Base-by-base conservation (phyloP, 768 basidiomycete species). In the Calocybe indica region DNA sequence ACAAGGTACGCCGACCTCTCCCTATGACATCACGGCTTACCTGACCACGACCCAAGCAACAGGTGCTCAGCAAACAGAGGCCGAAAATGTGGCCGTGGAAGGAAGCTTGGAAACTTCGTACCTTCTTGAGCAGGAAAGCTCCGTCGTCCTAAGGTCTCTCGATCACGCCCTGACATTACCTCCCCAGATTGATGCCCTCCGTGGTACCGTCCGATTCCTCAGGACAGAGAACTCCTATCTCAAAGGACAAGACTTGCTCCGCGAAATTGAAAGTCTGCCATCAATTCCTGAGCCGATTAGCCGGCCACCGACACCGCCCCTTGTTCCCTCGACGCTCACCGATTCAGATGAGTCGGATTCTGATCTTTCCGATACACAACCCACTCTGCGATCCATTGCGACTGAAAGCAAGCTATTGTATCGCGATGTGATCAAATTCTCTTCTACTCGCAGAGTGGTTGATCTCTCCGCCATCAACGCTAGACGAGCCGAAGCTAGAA, bases 211-310 rank as follows among this genome's bases (percentile, higher is more conserved):
- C 29, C 82, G 91, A 13, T 97, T 88, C 80, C 73, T 99, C n/a
- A 83, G 94, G 15, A 83, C 77, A 33, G 94, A 98, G 65, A 98
- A 98, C 62, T 79, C 90, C 2, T 92, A 90, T 61, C 83, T 98
- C 67, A 93, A 88, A 61, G 91, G 92, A 2, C 89, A 92, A 63
- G 92, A 94, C 57, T 77, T 98, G 0, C 80, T 97, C 49, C 76
- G 78, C 44, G 88, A 92, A 55, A 83, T 98, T 47, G 80, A 86
- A 52, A 59, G 80, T 5, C 73, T 98, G 0, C 88, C 87, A 12
- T 70, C 71, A 0, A 78, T 90, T n/a, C 70, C 76, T 4, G 71
- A 71, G 42, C 73, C 74, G 8, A 50, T 71, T 50, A 61, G 64
- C 34, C 69, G 81, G 40, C 52, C 70, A 8, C 74, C 80, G 5